Percentiles rank a stretch among this genome's conserved stretches.
Evolutionary conservation across 257 asterid species (phyloP).

Genomic region (Gentiana dahurica): DNA sequence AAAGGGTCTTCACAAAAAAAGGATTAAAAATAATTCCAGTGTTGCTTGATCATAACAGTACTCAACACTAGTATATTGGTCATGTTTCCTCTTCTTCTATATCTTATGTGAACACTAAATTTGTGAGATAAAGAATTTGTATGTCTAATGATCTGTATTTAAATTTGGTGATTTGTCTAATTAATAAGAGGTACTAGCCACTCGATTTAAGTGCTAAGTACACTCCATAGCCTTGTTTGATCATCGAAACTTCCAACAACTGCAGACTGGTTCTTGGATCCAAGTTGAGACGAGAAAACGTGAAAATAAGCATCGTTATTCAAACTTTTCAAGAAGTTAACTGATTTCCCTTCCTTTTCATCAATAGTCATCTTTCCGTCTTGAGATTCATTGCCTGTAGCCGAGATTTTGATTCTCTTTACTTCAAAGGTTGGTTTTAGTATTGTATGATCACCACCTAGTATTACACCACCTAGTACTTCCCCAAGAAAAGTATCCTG

Average conservation of each 20-base stretch:
- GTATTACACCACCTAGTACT: constrained; percentile 60
- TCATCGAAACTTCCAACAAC: constrained; percentile 60
- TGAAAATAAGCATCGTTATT: constrained; percentile 39
- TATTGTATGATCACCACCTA: constrained; percentile 35
- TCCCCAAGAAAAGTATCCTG: constrained; percentile 76
- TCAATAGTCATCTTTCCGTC: constrained; percentile 41
- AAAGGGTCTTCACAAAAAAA: no score
- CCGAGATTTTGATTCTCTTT: constrained; percentile 30
- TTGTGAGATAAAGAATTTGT: no score
- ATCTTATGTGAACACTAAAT: no score
- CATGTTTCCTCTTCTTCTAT: no score
- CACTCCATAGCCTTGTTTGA: constrained; percentile 56
- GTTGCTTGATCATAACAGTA: no score
- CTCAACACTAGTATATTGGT: no score
- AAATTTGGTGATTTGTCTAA: no score
- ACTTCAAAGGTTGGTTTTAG: constrained; percentile 27
- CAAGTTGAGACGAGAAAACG: constrained; percentile 39
- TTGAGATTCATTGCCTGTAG: constrained; percentile 43
- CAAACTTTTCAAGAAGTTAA: constrained; percentile 47
- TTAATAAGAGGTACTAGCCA: no score
- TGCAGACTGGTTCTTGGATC: constrained; percentile 48
- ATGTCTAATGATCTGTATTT: no score
- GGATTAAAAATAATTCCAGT: no score
- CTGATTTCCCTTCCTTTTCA: constrained; percentile 32
- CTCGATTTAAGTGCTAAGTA: no score